Evolutionary conservation across 257 asterid species (phyloP).

Genomic region (Echium plantagineum): DNA sequence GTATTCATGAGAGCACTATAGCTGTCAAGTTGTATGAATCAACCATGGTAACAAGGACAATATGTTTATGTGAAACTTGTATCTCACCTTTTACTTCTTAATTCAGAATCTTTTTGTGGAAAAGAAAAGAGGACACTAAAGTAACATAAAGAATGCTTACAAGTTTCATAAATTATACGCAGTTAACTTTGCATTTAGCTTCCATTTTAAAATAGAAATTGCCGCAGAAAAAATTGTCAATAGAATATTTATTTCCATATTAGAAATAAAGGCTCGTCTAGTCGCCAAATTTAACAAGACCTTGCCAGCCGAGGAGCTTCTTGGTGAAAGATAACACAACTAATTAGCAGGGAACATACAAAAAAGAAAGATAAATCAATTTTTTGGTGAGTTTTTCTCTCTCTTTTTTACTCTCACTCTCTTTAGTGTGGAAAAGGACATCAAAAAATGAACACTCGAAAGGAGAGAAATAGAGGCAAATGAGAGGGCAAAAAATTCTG

Average conservation of each 20-base stretch:
- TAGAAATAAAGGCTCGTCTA: no score
- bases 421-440: background rate
- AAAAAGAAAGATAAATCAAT: background rate
- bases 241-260: no score
- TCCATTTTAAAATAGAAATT: background rate
- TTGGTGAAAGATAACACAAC: background rate
- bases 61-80: background rate
- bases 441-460: background rate
- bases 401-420: background rate
- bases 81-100: background rate
- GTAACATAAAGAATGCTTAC: background rate
- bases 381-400: background rate
- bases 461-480: conserved; percentile 4
- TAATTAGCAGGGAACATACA: background rate
- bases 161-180: background rate
- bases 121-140: no score
- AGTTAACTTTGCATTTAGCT: background rate
- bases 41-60: background rate
- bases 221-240: background rate
- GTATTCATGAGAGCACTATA: background rate
- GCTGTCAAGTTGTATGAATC: no score
- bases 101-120: no score
- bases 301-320: background rate
- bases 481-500: conserved; percentile 3
- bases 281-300: background rate